Percentiles rank a stretch among this genome's conserved stretches.
Evolutionary conservation across 257 asterid genomes (phyloP).

Genomic region (Solanum pinnatisectum): DNA sequence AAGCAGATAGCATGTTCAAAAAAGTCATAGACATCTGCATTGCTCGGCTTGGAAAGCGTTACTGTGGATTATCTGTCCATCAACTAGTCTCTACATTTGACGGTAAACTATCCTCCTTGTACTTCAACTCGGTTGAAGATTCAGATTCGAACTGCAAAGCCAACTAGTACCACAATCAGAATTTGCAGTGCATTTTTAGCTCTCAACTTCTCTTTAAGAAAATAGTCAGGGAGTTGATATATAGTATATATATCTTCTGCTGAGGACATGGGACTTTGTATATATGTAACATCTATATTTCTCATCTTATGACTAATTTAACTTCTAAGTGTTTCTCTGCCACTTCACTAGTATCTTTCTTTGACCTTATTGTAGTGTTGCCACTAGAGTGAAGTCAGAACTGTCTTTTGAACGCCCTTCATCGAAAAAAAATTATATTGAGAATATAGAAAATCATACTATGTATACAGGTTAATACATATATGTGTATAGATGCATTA

Average conservation of each 20-base stretch:
- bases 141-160: slow-evolving; percentile 33
- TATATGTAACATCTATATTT: background rate
- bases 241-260: background rate
- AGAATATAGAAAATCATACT: background rate
- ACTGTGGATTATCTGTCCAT: slow-evolving; percentile 72
- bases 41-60: slow-evolving; percentile 51
- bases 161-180: slow-evolving; percentile 6
- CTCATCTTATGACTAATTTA: background rate
- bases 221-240: background rate
- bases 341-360: background rate
- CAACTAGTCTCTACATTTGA: slow-evolving; percentile 68
- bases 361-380: background rate
- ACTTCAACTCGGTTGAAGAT: slow-evolving; percentile 54
- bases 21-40: slow-evolving; percentile 58
- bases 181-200: background rate
- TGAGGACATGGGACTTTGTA: background rate
- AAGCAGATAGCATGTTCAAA: slow-evolving; percentile 75
- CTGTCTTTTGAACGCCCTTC: background rate
- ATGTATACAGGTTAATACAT: background rate
- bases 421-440: background rate
- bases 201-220: background rate
- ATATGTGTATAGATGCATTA: background rate
- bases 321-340: background rate
- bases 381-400: background rate
- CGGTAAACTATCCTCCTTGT: slow-evolving; percentile 55